phyloP scores from a whole-genome alignment of 192 early-diverging fungal genomes.

The Coemansia sp. region DNA sequence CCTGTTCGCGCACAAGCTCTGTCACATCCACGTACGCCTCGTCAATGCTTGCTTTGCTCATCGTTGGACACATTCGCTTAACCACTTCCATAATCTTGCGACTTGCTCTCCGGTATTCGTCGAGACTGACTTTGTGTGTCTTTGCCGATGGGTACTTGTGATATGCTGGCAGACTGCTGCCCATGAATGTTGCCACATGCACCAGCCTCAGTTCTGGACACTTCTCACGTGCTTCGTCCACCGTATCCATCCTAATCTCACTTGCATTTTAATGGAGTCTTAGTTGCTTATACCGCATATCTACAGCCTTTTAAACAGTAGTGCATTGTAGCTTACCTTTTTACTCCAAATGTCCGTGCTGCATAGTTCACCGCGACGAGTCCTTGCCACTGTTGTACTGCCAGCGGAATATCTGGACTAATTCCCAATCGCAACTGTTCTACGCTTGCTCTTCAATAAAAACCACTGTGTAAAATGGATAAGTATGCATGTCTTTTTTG shows the following conservation, averaged over 20 bases:
- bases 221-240: conserved; percentile 37
- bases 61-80: conserved; percentile 55
- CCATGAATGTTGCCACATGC: conserved; percentile 80
- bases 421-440: conserved; percentile 73
- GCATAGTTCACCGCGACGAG: conserved; percentile 88
- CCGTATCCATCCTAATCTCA: conserved; percentile 39
- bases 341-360: conserved; percentile 76
- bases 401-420: conserved; percentile 65
- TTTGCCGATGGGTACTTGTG: conserved; percentile 61
- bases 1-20: conserved; percentile 59
- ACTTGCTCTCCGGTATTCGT: conserved; percentile 75
- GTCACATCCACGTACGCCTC: conserved; percentile 90
- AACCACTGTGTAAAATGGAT: neutral
- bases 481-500: neutral
- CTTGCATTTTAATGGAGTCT: neutral
- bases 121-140: conserved; percentile 89
- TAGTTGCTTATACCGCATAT: neutral
- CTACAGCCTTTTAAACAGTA: conserved; percentile 2
- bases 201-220: conserved; percentile 69
- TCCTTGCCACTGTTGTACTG: conserved; percentile 89
- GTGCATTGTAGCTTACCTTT: conserved; percentile 51
- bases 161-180: conserved; percentile 67
- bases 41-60: conserved; percentile 77
- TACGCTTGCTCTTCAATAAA: conserved; percentile 23
- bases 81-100: conserved; percentile 72